A percentile compares a stretch with the other conserved stretches of the same genome.
Evolutionary conservation across 2,329 filamentous ascomycete species (phyloP).

Genomic region (Conoideocrella luteorostrata): DNA sequence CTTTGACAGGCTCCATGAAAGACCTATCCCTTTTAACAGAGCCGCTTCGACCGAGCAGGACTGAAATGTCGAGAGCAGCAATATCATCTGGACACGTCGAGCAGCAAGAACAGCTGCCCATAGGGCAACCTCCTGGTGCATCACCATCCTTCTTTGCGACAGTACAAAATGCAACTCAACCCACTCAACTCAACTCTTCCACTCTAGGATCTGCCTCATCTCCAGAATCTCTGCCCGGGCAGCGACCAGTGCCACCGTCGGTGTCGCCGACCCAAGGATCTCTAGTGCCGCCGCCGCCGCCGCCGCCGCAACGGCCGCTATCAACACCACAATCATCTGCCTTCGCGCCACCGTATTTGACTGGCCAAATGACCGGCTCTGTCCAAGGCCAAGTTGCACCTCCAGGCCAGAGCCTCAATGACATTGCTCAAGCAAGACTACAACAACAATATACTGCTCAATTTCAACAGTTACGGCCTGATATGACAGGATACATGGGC

Average conservation of each 20-base stretch:
- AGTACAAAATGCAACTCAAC: slow-evolving; percentile 34
- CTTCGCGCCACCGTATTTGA: slow-evolving; percentile 68
- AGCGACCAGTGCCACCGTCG: slow-evolving; percentile 66
- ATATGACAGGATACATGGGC: slow-evolving; percentile 28
- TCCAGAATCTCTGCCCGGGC: slow-evolving; percentile 38
- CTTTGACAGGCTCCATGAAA: slow-evolving; percentile 50
- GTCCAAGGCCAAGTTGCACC: slow-evolving; percentile 58
- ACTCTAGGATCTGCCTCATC: slow-evolving; percentile 11
- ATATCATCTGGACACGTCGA: slow-evolving; percentile 9
- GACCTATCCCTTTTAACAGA: slow-evolving; percentile 49
- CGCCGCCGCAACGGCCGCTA: slow-evolving; percentile 62
- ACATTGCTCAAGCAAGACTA: slow-evolving; percentile 60
- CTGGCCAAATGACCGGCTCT: slow-evolving; percentile 76
- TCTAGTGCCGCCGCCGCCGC: slow-evolving; percentile 68
- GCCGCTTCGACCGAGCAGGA: slow-evolving; percentile 46
- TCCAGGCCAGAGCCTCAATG: slow-evolving; percentile 69
- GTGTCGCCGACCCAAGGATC: slow-evolving; percentile 51
- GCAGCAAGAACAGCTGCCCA: slow-evolving; percentile 25
- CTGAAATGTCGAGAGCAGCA: slow-evolving; percentile 22
- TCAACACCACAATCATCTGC: slow-evolving; percentile 79
- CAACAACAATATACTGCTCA: slow-evolving; percentile 54
- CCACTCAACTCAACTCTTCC: slow-evolving; percentile 16
- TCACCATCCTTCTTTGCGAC: slow-evolving; percentile 52
- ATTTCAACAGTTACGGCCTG: slow-evolving; percentile 37
- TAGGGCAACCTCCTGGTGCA: slow-evolving; percentile 46